phyloP scores from a whole-genome alignment of 257 asterid genomes.

The Pogostemon cablin region DNA sequence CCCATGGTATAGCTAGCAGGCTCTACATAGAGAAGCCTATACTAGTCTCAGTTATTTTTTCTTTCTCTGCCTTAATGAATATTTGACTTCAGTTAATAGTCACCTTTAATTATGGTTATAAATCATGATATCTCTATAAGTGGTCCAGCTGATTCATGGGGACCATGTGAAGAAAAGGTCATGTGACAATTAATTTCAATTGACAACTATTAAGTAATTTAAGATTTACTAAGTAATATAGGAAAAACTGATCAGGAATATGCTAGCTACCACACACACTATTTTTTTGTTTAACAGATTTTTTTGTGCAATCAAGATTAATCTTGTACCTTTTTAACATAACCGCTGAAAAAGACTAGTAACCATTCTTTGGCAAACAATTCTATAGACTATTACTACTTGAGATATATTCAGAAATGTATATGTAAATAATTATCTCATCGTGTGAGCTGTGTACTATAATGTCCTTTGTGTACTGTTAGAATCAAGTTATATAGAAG shows the following conservation, averaged over 20 bases:
- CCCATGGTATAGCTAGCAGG: constrained; percentile 1
- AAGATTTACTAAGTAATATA: not conserved
- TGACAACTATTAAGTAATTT: not conserved
- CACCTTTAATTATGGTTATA: not conserved
- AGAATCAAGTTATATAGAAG: not conserved
- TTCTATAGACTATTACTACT: not conserved
- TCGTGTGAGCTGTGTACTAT: too few relatives aligned
- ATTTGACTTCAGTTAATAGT: not conserved
- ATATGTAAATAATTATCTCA: not conserved
- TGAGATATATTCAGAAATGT: not conserved
- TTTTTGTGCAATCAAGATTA: not conserved
- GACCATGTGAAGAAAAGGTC: not conserved
- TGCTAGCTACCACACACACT: not conserved
- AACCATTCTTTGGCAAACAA: not conserved
- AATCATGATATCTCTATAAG: not conserved
- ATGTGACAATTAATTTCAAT: not conserved
- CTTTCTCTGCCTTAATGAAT: not conserved
- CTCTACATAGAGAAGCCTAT: not conserved
- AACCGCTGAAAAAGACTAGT: not conserved
- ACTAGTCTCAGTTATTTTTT: not conserved
- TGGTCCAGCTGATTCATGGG: not conserved
- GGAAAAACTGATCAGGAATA: too few relatives aligned
- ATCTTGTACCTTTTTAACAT: not conserved
- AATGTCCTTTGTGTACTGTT: too few relatives aligned
- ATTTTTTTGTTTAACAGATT: not conserved